phyloP scores from a whole-genome alignment of 2,329 filamentous ascomycete genomes.

The Pseudocercospora cruenta region DNA sequence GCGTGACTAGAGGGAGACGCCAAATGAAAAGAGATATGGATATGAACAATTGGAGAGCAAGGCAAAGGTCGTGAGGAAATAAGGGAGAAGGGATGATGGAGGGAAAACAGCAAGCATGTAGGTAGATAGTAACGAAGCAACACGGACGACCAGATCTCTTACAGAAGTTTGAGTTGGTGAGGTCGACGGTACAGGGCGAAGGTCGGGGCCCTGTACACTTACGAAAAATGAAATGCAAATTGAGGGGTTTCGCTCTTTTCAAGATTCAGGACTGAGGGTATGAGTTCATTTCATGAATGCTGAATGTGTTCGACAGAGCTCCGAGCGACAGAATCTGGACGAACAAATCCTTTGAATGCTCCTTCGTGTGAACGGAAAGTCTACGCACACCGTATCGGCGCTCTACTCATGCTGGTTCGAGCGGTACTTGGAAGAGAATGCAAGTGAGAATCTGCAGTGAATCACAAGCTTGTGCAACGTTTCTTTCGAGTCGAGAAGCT shows the following conservation, averaged over 20 bases:
- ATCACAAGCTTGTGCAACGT: too few relatives aligned
- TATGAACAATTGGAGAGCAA: background rate
- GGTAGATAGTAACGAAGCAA: background rate
- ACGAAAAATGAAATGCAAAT: background rate
- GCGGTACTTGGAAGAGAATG: too few relatives aligned
- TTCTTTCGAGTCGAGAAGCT: too few relatives aligned
- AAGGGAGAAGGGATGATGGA: background rate
- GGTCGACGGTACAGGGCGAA: slow-evolving; percentile 6
- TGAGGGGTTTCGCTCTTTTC: background rate
- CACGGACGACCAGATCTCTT: background rate
- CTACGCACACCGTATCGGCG: too few relatives aligned
- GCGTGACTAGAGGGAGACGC: background rate
- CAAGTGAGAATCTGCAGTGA: too few relatives aligned
- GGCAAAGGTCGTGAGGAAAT: background rate
- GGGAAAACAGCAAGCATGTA: background rate
- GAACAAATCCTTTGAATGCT: background rate
- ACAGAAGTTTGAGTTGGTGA: slow-evolving; percentile 1
- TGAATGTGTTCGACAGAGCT: too few relatives aligned
- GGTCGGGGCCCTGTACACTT: background rate
- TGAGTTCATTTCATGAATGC: background rate
- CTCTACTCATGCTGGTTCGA: too few relatives aligned
- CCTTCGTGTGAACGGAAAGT: too few relatives aligned
- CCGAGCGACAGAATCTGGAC: too few relatives aligned
- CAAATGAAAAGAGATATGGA: background rate
- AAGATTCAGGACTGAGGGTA: too few relatives aligned